phyloP scores from a whole-genome alignment of 2,329 filamentous ascomycete species.

The Aspergillus persii region DNA sequence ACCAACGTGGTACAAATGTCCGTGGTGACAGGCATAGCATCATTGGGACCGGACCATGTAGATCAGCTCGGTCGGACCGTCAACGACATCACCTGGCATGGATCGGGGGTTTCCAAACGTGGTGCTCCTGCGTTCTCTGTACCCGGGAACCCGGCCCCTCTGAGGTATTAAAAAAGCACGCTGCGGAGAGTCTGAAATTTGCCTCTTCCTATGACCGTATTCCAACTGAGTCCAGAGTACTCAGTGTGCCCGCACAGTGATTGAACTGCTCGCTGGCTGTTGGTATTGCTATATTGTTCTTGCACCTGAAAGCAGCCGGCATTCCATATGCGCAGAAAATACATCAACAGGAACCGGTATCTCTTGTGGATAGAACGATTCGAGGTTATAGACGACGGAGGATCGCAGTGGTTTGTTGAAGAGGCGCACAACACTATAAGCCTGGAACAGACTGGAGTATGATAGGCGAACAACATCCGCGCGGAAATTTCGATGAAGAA shows the following conservation, averaged over 20 bases:
- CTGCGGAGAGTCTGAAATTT: slow-evolving; percentile 53
- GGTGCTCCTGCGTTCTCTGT: slow-evolving; percentile 59
- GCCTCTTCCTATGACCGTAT: slow-evolving; percentile 28
- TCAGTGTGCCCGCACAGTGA: slow-evolving; percentile 29
- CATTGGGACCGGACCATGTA: slow-evolving; percentile 69
- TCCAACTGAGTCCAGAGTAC: slow-evolving; percentile 16
- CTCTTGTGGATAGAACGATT: slow-evolving; percentile 37
- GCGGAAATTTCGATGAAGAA: slow-evolving; percentile 5
- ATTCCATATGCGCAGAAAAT: slow-evolving; percentile 19
- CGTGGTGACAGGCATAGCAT: slow-evolving; percentile 60
- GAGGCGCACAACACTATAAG: slow-evolving; percentile 46
- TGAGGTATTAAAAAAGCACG: slow-evolving; percentile 51
- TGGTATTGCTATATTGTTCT: slow-evolving; percentile 21
- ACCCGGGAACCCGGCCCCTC: slow-evolving; percentile 50
- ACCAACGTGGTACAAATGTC: slow-evolving; percentile 65
- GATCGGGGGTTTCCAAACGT: slow-evolving; percentile 67
- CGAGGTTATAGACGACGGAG: slow-evolving; percentile 25
- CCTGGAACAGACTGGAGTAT: slow-evolving; percentile 35
- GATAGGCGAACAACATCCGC: slow-evolving; percentile 32
- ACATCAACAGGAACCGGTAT: slow-evolving; percentile 19
- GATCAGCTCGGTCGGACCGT: slow-evolving; percentile 61
- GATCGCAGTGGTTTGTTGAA: slow-evolving; percentile 40
- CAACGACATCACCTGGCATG: slow-evolving; percentile 70
- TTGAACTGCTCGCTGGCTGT: slow-evolving; percentile 34
- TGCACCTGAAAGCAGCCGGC: slow-evolving; percentile 21